Conservation (phyloP, 1,139 yeast genomes). For the Sugiyamaella neomexicana region DNA sequence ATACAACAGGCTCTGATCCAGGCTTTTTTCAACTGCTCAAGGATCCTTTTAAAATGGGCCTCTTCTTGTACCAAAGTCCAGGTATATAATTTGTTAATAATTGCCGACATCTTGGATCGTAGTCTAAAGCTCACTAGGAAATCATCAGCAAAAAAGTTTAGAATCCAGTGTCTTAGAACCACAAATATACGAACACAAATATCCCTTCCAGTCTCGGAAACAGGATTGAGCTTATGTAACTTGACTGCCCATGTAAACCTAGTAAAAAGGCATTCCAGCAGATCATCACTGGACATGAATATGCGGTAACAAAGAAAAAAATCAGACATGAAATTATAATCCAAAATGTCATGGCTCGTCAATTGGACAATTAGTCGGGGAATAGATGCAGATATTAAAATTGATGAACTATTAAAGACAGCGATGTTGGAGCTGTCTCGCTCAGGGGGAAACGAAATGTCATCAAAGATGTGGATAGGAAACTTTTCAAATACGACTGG, state of each 20-base stretch:
- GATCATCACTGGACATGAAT: slow-evolving; percentile 57
- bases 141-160: slow-evolving; percentile 50
- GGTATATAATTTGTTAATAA: slow-evolving; percentile 35
- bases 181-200: slow-evolving; percentile 85
- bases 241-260: slow-evolving; percentile 72
- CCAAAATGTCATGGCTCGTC: slow-evolving; percentile 76
- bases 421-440: slow-evolving; percentile 20
- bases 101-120: slow-evolving; percentile 35
- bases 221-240: slow-evolving; percentile 21
- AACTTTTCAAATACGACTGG: slow-evolving; percentile 20
- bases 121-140: slow-evolving; percentile 41
- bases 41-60: slow-evolving; percentile 31
- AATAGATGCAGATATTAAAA: slow-evolving; percentile 21
- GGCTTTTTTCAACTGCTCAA: slow-evolving; percentile 40
- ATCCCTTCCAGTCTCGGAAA: slow-evolving; percentile 55
- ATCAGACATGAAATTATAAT: slow-evolving; percentile 76
- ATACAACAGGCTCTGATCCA: slow-evolving; percentile 40
- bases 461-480: slow-evolving; percentile 22
- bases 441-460: slow-evolving; percentile 23
- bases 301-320: slow-evolving; percentile 82
- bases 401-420: slow-evolving; percentile 14
- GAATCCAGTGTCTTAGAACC: slow-evolving; percentile 82
- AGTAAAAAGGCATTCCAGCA: slow-evolving; percentile 61
- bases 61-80: slow-evolving; percentile 34
- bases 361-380: slow-evolving; percentile 59